Conservation (phyloP, 352 stramenopile species). For the Globisporangium camurandrum region DNA sequence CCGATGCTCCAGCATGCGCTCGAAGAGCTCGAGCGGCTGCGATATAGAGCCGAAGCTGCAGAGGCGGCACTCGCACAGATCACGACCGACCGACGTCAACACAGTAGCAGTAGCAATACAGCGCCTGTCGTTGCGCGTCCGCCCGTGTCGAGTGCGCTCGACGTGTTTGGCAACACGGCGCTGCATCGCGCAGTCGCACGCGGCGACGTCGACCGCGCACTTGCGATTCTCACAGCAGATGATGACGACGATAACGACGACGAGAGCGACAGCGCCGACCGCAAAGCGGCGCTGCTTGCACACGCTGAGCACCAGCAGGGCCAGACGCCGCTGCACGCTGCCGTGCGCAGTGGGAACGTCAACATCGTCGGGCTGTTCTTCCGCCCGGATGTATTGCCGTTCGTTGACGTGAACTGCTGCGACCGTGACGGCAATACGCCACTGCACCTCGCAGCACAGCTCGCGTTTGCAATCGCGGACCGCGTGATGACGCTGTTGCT, state of each 20-base stretch:
- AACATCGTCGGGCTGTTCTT: constrained; percentile 75
- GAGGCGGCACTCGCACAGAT: constrained; percentile 45
- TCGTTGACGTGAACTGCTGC: constrained; percentile 50
- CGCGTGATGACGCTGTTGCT: constrained; percentile 62
- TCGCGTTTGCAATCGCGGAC: constrained; percentile 52
- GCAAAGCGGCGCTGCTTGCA: constrained; percentile 39
- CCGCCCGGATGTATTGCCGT: constrained; percentile 57
- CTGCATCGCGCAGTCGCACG: constrained; percentile 37
- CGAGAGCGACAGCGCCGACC: no score
- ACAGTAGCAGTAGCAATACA: neutral
- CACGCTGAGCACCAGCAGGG: constrained; percentile 45
- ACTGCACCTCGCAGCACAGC: constrained; percentile 53
- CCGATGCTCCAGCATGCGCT: constrained; percentile 38
- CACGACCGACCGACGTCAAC: neutral
- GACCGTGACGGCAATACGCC: constrained; percentile 70
- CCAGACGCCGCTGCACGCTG: constrained; percentile 56
- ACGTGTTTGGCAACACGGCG: constrained; percentile 51
- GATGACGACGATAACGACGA: constrained; percentile 22
- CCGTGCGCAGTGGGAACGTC: constrained; percentile 43
- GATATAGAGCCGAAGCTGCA: constrained; percentile 46
- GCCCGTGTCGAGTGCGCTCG: constrained; percentile 10
- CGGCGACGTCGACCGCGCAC: constrained; percentile 38
- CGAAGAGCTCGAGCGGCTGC: constrained; percentile 44
- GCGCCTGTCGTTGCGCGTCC: neutral
- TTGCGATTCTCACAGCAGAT: constrained; percentile 35